Evolutionary conservation across 345 rosid genomes (phyloP).

Genomic region (Acer campestre): DNA sequence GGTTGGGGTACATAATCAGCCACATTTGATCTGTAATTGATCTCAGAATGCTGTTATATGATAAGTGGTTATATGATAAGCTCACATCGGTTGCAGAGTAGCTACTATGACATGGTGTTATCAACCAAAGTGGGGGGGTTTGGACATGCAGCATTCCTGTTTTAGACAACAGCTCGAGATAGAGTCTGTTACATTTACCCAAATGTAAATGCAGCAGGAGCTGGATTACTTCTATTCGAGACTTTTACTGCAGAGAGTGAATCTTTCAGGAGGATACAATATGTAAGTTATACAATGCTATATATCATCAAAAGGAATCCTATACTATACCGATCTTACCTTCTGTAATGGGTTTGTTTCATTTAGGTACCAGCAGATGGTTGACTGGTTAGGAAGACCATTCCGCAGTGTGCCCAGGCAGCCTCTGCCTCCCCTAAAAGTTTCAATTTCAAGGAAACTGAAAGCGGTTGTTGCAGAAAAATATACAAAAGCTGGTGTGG

Average conservation of each 20-base stretch:
- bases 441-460: conserved; percentile 76
- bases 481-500: conserved; percentile 66
- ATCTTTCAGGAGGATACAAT: conserved; percentile 74
- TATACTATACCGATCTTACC: background rate
- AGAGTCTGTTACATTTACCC: conserved; percentile 88
- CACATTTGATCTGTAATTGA: background rate
- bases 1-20: conserved; percentile 39
- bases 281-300: conserved; percentile 49
- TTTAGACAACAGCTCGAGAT: conserved; percentile 85
- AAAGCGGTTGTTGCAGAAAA: conserved; percentile 77
- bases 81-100: conserved; percentile 47
- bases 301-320: background rate
- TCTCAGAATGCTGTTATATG: background rate
- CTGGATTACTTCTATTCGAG: conserved; percentile 75
- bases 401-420: conserved; percentile 78
- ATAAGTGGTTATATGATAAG: background rate
- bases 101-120: conserved; percentile 92
- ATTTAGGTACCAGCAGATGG: conserved; percentile 84
- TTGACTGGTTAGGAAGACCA: conserved; percentile 83
- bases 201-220: conserved; percentile 94
- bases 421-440: conserved; percentile 60
- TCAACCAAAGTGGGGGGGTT: conserved; percentile 92
- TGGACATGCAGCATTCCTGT: conserved; percentile 89
- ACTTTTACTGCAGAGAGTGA: conserved; percentile 66
- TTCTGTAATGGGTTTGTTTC: conserved; percentile 4